Percentiles rank a stretch among this genome's conserved stretches.
Conservation (phyloP, 2,329 filamentous ascomycete genomes). For the Sclerotinia borealis region DNA sequence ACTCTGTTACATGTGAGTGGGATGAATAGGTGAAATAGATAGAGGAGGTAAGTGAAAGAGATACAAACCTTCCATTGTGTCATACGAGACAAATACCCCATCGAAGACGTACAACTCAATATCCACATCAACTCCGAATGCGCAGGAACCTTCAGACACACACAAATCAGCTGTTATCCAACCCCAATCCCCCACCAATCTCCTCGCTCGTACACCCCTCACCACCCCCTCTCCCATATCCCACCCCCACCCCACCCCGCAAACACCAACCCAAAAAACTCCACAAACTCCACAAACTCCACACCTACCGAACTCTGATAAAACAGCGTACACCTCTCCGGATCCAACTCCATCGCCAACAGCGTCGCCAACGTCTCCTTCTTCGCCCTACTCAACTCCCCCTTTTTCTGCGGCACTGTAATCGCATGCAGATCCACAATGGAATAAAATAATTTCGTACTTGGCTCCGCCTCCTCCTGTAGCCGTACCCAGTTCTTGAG, state of each 20-base stretch:
- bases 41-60: neutral
- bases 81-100: slow-evolving; percentile 96
- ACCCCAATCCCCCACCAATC: neutral
- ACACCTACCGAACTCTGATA: slow-evolving; percentile 66
- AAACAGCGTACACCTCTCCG: slow-evolving; percentile 71
- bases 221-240: neutral
- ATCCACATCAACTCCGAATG: slow-evolving; percentile 97
- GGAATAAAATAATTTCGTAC: slow-evolving; percentile 68
- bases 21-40: neutral
- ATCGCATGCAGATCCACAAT: slow-evolving; percentile 94
- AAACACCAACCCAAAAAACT: neutral
- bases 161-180: neutral
- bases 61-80: slow-evolving; percentile 88
- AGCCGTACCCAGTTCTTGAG: slow-evolving; percentile 79
- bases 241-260: neutral
- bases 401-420: slow-evolving; percentile 65
- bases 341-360: slow-evolving; percentile 77
- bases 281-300: neutral
- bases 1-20: slow-evolving; percentile 43
- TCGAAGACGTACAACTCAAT: slow-evolving; percentile 81
- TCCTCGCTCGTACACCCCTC: neutral
- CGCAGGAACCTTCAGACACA: slow-evolving; percentile 53
- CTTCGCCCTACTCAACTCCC: slow-evolving; percentile 56
- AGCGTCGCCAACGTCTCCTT: slow-evolving; percentile 73
- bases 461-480: slow-evolving; percentile 55